These are phyloP conservation scores for Blastocladiella emersonii DNA, from an alignment of 371 early-diverging fungal genomes.

Conservation along the genomic window DNA sequence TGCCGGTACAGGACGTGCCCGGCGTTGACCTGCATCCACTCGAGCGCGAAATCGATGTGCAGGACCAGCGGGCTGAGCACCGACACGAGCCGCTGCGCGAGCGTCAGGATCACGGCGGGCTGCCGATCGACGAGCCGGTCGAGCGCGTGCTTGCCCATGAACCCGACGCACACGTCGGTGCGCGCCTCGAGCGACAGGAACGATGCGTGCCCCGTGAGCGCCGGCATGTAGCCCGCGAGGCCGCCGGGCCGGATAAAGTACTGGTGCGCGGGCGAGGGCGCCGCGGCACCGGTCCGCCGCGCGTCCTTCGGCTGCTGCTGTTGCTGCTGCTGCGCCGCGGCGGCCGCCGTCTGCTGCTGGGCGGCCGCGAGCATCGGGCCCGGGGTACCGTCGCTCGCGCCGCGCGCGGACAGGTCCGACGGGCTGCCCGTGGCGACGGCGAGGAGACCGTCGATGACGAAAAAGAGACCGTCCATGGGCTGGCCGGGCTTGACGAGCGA, in stretches of 20 bases:
- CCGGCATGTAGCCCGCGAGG: slow-evolving; percentile 79
- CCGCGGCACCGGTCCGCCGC: slow-evolving; percentile 22
- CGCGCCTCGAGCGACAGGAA: slow-evolving; percentile 70
- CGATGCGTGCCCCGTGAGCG: slow-evolving; percentile 78
- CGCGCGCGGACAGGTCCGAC: not conserved
- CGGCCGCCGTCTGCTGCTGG: slow-evolving; percentile 18
- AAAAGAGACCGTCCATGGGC: slow-evolving; percentile 71
- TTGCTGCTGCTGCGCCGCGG: too few relatives aligned
- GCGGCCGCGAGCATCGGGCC: too few relatives aligned
- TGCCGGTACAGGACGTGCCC: slow-evolving; percentile 82
- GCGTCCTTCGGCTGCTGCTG: too few relatives aligned
- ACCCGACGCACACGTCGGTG: slow-evolving; percentile 70
- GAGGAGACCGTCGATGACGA: slow-evolving; percentile 79
- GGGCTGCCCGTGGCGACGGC: slow-evolving; percentile 45
- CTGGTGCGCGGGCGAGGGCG: slow-evolving; percentile 26
- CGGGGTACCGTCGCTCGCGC: slow-evolving; percentile 7
- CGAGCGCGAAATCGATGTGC: slow-evolving; percentile 78
- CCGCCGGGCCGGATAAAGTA: slow-evolving; percentile 72
- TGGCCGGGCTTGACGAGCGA: slow-evolving; percentile 68
- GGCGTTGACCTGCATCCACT: slow-evolving; percentile 87
- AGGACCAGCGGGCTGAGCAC: slow-evolving; percentile 57
- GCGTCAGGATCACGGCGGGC: slow-evolving; percentile 63
- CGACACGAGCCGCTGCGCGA: slow-evolving; percentile 74
- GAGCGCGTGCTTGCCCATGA: slow-evolving; percentile 59
- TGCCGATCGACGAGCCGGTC: slow-evolving; percentile 72